These are phyloP conservation scores for Diaporthe citri DNA, from an alignment of 2,329 filamentous ascomycete genomes.

Conservation along the genomic window DNA sequence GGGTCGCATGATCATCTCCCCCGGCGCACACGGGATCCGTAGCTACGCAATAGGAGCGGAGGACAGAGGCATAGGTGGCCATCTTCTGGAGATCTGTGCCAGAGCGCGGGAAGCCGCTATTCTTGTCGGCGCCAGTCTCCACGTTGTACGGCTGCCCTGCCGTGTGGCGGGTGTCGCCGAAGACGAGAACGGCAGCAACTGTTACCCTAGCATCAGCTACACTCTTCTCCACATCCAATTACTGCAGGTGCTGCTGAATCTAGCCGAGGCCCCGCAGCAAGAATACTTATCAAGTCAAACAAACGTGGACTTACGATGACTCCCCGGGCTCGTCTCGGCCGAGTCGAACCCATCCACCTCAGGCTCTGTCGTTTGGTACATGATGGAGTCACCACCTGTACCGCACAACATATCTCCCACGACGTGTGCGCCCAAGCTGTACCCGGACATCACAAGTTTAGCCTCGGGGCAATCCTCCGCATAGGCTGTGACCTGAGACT, in stretches of 20 bases:
- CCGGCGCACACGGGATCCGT: constrained; percentile 56
- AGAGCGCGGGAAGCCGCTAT: constrained; percentile 2
- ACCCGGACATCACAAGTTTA: constrained; percentile 8
- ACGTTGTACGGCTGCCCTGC: constrained; percentile 31
- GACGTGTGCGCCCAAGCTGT: constrained; percentile 2
- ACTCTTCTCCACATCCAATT: background rate
- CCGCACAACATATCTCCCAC: constrained; percentile 26
- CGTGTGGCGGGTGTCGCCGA: constrained; percentile 26
- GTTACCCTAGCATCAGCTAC: background rate
- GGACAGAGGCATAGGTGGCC: constrained; percentile 44
- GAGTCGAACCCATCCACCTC: constrained; percentile 9
- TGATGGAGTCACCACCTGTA: background rate
- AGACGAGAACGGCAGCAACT: constrained; percentile 13
- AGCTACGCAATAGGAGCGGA: constrained; percentile 51
- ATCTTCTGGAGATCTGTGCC: constrained; percentile 44
- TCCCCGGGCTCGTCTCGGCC: background rate
- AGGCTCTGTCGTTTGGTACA: background rate
- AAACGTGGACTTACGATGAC: background rate
- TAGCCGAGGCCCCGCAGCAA: no score
- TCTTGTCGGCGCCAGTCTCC: constrained; percentile 12
- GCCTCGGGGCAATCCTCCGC: background rate
- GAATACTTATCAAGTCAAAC: background rate
- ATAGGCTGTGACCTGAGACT: constrained; percentile 18
- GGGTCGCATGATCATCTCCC: constrained; percentile 45
- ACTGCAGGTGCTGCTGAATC: no score